These are phyloP conservation scores for Blastocystis sp. DNA, from an alignment of 352 stramenopile species.

Conservation along the genomic window DNA sequence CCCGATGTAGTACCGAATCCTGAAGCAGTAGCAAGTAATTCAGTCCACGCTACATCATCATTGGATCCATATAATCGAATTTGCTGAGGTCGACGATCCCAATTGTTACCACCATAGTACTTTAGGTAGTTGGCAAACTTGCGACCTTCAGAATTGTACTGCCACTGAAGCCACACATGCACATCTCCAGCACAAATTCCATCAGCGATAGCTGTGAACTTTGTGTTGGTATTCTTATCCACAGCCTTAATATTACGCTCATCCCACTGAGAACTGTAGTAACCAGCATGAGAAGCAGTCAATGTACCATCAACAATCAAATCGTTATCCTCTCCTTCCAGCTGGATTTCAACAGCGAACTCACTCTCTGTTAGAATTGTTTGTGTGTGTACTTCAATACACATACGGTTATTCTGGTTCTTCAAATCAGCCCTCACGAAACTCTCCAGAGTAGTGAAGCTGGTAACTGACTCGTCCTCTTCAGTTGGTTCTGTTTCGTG, in stretches of 20 bases:
- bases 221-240: constrained; percentile 33
- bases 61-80: background rate
- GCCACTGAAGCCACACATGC: background rate
- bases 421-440: background rate
- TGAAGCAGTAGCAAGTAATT: background rate
- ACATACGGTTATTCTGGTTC: constrained; percentile 9
- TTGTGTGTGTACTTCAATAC: constrained; percentile 34
- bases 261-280: background rate
- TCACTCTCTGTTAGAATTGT: background rate
- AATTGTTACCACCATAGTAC: constrained; percentile 3
- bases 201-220: background rate
- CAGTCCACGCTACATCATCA: background rate
- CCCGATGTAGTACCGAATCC: background rate
- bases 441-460: background rate
- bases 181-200: background rate
- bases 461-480: background rate
- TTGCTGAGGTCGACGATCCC: constrained; percentile 1
- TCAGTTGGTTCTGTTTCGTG: background rate
- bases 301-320: background rate
- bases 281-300: background rate
- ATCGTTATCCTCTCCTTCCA: background rate
- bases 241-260: background rate
- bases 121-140: background rate
- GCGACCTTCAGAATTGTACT: background rate
- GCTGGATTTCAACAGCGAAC: background rate